Evolutionary conservation across 2,329 filamentous ascomycete species (phyloP).

Genomic region (Aureobasidium lini): DNA sequence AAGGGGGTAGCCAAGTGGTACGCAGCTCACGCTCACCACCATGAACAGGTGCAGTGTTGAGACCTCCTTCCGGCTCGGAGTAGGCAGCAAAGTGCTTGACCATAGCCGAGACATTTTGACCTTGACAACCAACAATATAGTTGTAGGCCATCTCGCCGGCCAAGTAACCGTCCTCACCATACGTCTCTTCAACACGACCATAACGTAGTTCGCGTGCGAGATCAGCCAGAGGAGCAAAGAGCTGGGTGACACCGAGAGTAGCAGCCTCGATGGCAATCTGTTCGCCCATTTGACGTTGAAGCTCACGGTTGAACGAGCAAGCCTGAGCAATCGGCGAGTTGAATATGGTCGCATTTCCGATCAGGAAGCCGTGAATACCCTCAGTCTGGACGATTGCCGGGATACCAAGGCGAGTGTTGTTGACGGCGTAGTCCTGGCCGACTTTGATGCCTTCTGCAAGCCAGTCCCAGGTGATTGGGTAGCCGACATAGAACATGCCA

Average conservation of each 20-base stretch:
- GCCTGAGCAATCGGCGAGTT: conserved; percentile 68
- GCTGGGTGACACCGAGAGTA: conserved; percentile 63
- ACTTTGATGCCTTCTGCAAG: conserved; percentile 55
- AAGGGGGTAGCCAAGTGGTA: conserved; percentile 49
- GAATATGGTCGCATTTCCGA: conserved; percentile 69
- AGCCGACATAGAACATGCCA: conserved; percentile 66
- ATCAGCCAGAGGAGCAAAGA: conserved; percentile 65
- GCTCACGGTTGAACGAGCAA: conserved; percentile 60
- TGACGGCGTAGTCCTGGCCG: conserved; percentile 61
- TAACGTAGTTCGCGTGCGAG: conserved; percentile 64
- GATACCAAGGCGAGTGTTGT: conserved; percentile 62
- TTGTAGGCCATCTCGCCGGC: conserved; percentile 61
- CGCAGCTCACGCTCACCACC: conserved; percentile 49
- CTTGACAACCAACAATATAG: conserved; percentile 55
- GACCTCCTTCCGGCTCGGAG: conserved; percentile 60
- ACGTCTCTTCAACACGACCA: conserved; percentile 68
- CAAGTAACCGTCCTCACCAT: conserved; percentile 61
- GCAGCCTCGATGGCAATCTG: conserved; percentile 59
- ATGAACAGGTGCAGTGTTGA: conserved; percentile 58
- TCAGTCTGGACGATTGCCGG: conserved; percentile 68
- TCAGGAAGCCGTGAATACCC: conserved; percentile 65
- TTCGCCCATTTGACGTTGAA: conserved; percentile 59
- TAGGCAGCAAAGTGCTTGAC: conserved; percentile 71
- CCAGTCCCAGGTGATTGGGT: conserved; percentile 56
- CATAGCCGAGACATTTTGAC: conserved; percentile 58